Evolutionary conservation across 2,329 filamentous ascomycete genomes (phyloP).

Genomic region (Verticillium klebahnii): DNA sequence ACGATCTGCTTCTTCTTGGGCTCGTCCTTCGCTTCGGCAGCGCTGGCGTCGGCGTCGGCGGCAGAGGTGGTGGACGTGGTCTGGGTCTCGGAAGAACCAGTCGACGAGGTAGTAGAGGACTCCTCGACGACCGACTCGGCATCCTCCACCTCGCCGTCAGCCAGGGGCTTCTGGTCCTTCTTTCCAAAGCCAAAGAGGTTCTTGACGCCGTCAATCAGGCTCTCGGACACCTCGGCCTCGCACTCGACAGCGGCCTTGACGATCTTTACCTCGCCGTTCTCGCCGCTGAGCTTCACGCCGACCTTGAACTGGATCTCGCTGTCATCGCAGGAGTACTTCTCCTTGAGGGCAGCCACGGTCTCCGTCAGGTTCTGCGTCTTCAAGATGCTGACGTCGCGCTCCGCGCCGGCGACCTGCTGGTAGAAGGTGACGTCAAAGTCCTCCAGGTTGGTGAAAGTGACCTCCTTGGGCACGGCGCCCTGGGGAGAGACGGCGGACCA

Average conservation of each 20-base stretch:
- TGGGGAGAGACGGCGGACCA: slow-evolving; percentile 75
- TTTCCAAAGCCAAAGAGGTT: slow-evolving; percentile 92
- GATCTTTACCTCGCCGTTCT: slow-evolving; percentile 78
- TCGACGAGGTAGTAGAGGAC: slow-evolving; percentile 37
- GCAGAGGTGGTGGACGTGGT: slow-evolving; percentile 27
- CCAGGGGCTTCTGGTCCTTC: slow-evolving; percentile 75
- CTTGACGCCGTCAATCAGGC: slow-evolving; percentile 90
- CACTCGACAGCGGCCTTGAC: slow-evolving; percentile 76
- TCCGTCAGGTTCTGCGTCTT: slow-evolving; percentile 82
- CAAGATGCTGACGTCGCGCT: slow-evolving; percentile 61
- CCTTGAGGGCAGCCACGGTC: slow-evolving; percentile 72
- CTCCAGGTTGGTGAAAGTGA: slow-evolving; percentile 75
- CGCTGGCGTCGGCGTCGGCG: slow-evolving; percentile 41
- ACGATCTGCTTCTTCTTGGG: slow-evolving; percentile 57
- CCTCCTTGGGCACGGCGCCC: slow-evolving; percentile 73
- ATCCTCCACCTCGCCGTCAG: slow-evolving; percentile 47
- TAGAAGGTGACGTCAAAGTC: slow-evolving; percentile 80
- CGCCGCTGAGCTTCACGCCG: slow-evolving; percentile 63
- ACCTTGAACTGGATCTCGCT: slow-evolving; percentile 78
- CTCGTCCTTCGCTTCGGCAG: slow-evolving; percentile 41
- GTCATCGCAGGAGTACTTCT: slow-evolving; percentile 71
- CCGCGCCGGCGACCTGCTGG: slow-evolving; percentile 59
- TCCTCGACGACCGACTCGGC: slow-evolving; percentile 26
- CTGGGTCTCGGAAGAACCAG: slow-evolving; percentile 13
- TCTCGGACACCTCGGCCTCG: slow-evolving; percentile 66